Conservation (phyloP, 1,284 basidiomycete genomes). For the Termitomyces sp. region DNA sequence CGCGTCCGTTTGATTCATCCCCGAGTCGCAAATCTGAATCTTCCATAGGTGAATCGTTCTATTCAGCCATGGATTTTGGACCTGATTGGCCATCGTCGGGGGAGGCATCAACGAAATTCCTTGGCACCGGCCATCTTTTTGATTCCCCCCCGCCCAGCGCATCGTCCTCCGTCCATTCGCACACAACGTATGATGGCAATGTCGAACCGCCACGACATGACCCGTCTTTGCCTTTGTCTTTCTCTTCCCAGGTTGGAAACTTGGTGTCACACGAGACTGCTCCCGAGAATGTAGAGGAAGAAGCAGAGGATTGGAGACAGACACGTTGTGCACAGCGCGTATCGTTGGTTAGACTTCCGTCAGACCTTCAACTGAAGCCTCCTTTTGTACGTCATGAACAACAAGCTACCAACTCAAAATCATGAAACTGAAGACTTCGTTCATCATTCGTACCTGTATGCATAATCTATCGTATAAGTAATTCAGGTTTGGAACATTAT, state of each 20-base stretch:
- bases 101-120: constrained; percentile 29
- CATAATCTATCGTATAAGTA: constrained; percentile 13
- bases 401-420: background rate
- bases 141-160: constrained; percentile 36
- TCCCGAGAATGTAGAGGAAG: constrained; percentile 47
- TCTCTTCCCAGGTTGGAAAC: constrained; percentile 13
- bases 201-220: constrained; percentile 4
- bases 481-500: background rate
- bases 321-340: constrained; percentile 81
- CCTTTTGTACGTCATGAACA: constrained; percentile 21
- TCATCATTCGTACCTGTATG: background rate
- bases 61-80: constrained; percentile 58
- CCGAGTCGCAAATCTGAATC: constrained; percentile 37
- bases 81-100: constrained; percentile 43
- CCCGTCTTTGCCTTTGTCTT: background rate
- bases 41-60: constrained; percentile 56
- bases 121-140: constrained; percentile 28
- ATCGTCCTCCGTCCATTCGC: constrained; percentile 31
- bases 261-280: constrained; percentile 40
- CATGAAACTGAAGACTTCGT: background rate
- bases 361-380: constrained; percentile 43
- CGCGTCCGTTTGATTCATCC: constrained; percentile 12
- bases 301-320: constrained; percentile 81
- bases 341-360: constrained; percentile 68
- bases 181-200: constrained; percentile 12